phyloP scores from a whole-genome alignment of 2,329 filamentous ascomycete genomes.

The Chalara sp. region DNA sequence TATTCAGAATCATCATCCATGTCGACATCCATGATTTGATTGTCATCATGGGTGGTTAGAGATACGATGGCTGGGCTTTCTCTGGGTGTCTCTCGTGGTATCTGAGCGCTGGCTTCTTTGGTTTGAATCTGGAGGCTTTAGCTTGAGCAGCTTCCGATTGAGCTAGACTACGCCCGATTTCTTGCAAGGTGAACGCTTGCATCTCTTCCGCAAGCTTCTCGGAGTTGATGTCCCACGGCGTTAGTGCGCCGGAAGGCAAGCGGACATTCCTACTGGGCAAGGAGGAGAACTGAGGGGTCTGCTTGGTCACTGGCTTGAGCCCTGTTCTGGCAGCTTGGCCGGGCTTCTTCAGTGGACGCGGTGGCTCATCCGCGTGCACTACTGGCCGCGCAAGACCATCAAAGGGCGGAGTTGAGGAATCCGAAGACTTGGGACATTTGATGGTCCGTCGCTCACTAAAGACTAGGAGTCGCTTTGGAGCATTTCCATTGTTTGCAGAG shows the following conservation, averaged over 20 bases:
- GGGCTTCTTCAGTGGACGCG: slow-evolving; percentile 20
- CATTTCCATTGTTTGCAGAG: neutral
- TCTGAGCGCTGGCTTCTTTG: slow-evolving; percentile 47
- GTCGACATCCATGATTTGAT: slow-evolving; percentile 9
- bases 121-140: slow-evolving; percentile 40
- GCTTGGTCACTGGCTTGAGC: slow-evolving; percentile 9
- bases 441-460: slow-evolving; percentile 48
- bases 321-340: slow-evolving; percentile 15
- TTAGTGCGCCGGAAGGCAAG: slow-evolving; percentile 29
- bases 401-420: slow-evolving; percentile 4
- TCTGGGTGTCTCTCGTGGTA: slow-evolving; percentile 51
- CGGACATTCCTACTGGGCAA: slow-evolving; percentile 21
- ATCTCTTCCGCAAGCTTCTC: slow-evolving; percentile 46
- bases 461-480: slow-evolving; percentile 30
- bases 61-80: slow-evolving; percentile 11
- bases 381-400: neutral
- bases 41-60: slow-evolving; percentile 4
- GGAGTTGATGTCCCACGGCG: slow-evolving; percentile 28
- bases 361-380: neutral
- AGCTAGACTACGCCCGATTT: slow-evolving; percentile 38
- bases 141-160: slow-evolving; percentile 10
- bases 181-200: slow-evolving; percentile 51
- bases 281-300: neutral
- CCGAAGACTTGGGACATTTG: slow-evolving; percentile 7
- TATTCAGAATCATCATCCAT: slow-evolving; percentile 46